A percentile compares a stretch with the other conserved stretches of the same genome.
phyloP scores from a whole-genome alignment of 208 protist species.

The Herpetomonas tarakana region DNA sequence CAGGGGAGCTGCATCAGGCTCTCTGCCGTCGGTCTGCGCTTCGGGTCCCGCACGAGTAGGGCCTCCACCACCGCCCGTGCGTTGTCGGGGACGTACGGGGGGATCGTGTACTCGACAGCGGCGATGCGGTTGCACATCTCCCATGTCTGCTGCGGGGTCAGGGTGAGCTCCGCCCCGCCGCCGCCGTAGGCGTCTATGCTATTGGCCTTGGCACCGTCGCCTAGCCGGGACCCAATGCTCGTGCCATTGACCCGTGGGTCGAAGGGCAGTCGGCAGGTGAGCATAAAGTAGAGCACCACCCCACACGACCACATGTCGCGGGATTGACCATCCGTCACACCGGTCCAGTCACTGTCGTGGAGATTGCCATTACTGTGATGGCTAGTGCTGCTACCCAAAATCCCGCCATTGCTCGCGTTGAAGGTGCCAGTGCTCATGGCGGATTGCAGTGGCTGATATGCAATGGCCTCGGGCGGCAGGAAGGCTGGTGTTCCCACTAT shows the following conservation, averaged over 20 bases:
- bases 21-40: constrained; percentile 27
- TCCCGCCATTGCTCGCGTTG: too few relatives aligned
- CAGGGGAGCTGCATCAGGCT: constrained; percentile 43
- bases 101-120: constrained; percentile 53
- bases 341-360: constrained; percentile 1
- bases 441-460: constrained; percentile 22
- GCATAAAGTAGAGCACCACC: constrained; percentile 90
- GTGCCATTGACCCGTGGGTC: constrained; percentile 44
- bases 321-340: constrained; percentile 63
- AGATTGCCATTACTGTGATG: not conserved
- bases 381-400: constrained; percentile 2
- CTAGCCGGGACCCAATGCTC: too few relatives aligned
- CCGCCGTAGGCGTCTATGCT: too few relatives aligned
- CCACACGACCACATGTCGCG: constrained; percentile 95
- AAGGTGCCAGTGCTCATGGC: constrained; percentile 20
- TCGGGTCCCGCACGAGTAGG: constrained; percentile 38
- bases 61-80: constrained; percentile 36
- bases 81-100: constrained; percentile 29
- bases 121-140: constrained; percentile 50
- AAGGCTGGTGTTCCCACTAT: constrained; percentile 66
- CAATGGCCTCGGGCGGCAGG: constrained; percentile 83
- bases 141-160: constrained; percentile 28
- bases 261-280: constrained; percentile 79
- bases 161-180: constrained; percentile 5
- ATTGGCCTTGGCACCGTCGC: too few relatives aligned